phyloP scores from a whole-genome alignment of 148 eudicot species.

The Rhododendron ovatum region DNA sequence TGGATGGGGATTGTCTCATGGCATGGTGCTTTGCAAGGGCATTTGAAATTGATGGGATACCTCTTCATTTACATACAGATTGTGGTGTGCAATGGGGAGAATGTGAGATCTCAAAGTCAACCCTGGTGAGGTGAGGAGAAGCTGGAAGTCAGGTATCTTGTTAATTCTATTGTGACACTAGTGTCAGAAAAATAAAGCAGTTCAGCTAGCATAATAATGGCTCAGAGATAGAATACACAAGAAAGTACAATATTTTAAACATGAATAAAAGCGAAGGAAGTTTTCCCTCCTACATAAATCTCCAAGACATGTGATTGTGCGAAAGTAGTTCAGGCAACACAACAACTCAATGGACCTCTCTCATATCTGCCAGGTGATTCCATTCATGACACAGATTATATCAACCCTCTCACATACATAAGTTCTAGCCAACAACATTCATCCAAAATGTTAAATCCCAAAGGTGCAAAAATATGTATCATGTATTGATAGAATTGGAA shows the following conservation, averaged over 20 bases:
- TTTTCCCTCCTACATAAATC: background rate
- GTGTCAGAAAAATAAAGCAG: background rate
- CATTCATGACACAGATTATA: background rate
- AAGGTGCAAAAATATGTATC: background rate
- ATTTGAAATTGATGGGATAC: background rate
- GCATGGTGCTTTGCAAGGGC: background rate
- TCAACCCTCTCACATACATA: no score
- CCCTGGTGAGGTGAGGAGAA: background rate
- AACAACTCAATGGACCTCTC: background rate
- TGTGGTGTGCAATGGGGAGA: background rate
- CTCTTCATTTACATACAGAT: background rate
- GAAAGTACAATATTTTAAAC: background rate
- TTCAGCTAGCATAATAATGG: background rate
- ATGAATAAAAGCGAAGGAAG: background rate
- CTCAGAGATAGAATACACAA: background rate
- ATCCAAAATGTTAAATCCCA: background rate
- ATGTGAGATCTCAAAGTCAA: background rate
- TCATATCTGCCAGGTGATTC: background rate
- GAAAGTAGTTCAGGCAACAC: background rate
- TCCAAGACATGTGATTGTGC: background rate
- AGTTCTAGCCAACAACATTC: background rate
- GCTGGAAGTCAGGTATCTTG: background rate
- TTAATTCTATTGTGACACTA: background rate
- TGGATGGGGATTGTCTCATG: background rate
- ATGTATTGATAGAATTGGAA: background rate